These are phyloP conservation scores for Thielaviopsis euricoi DNA, from an alignment of 2,329 filamentous ascomycete species.

Conservation along the genomic window DNA sequence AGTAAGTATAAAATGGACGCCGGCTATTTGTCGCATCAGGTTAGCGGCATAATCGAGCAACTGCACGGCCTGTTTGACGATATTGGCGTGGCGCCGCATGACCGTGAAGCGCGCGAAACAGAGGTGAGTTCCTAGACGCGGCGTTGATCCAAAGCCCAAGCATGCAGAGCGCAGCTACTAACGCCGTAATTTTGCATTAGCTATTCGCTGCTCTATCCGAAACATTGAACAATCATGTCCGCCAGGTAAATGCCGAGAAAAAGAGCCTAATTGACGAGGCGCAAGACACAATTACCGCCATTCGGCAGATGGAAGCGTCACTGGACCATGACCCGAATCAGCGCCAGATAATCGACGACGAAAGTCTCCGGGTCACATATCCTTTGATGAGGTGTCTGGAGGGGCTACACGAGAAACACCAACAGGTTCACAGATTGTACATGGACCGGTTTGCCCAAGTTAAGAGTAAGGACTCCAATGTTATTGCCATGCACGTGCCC, in stretches of 20 bases:
- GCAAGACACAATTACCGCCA: constrained; percentile 64
- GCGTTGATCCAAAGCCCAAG: not conserved
- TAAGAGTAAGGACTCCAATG: constrained; percentile 50
- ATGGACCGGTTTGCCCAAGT: constrained; percentile 90
- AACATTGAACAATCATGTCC: constrained; percentile 78
- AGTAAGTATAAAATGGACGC: constrained; percentile 51
- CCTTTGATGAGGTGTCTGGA: constrained; percentile 70
- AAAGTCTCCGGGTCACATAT: constrained; percentile 62
- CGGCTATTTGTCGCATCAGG: constrained; percentile 83
- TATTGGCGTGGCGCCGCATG: constrained; percentile 87
- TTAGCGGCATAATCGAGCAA: constrained; percentile 84
- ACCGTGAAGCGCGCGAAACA: constrained; percentile 75
- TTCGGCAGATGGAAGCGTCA: constrained; percentile 85
- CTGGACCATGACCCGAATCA: constrained; percentile 58
- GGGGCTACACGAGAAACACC: constrained; percentile 70
- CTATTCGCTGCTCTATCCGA: constrained; percentile 85
- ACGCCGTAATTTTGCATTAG: constrained; percentile 26
- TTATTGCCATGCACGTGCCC: no score
- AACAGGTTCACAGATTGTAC: constrained; percentile 63
- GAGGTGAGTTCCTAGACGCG: constrained; percentile 43
- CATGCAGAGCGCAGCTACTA: not conserved
- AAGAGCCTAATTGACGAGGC: constrained; percentile 82
- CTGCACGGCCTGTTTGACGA: constrained; percentile 93
- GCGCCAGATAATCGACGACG: constrained; percentile 47
- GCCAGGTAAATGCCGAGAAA: constrained; percentile 73